Conservation (phyloP, 805 yeast species). For the Metschnikowia picachoensis region DNA sequence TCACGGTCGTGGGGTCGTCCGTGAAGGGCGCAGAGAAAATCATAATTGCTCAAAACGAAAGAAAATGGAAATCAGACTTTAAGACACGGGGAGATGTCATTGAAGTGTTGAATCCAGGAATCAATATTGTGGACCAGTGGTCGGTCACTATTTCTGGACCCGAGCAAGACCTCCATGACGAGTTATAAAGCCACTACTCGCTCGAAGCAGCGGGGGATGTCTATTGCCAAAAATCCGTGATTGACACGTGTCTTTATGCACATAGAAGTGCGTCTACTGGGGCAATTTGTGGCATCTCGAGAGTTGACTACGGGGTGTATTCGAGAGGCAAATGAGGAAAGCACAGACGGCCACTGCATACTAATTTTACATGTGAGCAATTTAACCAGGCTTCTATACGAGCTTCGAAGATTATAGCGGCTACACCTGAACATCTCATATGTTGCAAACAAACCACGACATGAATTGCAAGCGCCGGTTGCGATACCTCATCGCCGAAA, state of each 20-base stretch:
- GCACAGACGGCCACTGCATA: no score
- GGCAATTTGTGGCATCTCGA: no score
- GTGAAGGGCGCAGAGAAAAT: slow-evolving; percentile 16
- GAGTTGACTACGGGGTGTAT: no score
- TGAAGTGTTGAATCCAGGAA: slow-evolving; percentile 10
- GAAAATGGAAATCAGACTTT: slow-evolving; percentile 31
- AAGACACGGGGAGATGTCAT: neutral
- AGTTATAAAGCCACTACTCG: slow-evolving; percentile 1
- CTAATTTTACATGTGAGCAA: no score
- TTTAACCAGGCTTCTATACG: no score
- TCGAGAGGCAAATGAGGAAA: no score
- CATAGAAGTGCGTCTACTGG: no score
- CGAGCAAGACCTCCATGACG: slow-evolving; percentile 8
- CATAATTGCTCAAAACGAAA: slow-evolving; percentile 34
- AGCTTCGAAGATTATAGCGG: no score
- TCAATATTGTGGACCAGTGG: slow-evolving; percentile 10
- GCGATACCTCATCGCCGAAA: no score
- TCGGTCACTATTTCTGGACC: slow-evolving; percentile 1
- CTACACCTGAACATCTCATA: no score
- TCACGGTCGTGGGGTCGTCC: slow-evolving; percentile 45
- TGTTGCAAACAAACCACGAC: no score
- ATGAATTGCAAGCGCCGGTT: no score
- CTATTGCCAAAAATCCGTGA: neutral
- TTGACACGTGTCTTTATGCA: neutral
- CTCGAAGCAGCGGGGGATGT: neutral